Base-by-base conservation (phyloP, 2,329 filamentous ascomycete genomes). In the Sporothrix phasma region DNA sequence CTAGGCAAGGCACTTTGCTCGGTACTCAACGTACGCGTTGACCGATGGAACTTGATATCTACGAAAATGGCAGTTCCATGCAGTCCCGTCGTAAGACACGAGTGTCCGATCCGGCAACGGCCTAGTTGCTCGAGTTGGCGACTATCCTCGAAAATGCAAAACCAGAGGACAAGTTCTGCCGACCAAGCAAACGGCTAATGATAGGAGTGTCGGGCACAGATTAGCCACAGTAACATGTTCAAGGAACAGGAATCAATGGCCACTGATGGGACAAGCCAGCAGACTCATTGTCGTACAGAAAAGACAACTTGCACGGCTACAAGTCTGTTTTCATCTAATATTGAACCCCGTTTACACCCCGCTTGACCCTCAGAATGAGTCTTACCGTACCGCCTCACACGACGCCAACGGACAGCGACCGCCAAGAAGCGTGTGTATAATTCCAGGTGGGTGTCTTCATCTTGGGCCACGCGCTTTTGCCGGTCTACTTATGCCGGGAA, bases 401-500 rank as follows among this genome's bases (percentile, higher is more conserved):
- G 19, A 8, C 19, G 45, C 22, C 17, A 11, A 39, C n/a, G n/a
- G n/a, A 24, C 51, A 56, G 31, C 11, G 13, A 39, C 2, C 51
- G 43, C 59, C 39, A 47, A 46, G 58, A 46, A 10, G 37, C 11
- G 31, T 31, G 3, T n/a, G 3, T 10, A 11, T n/a, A 7, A 19
- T 19, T n/a, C 19, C 29, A 31, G 41, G 60, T 39, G 31, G 46
- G 60, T 62, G 60, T 62, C 39, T 19, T 62, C 60, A 62, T 51
- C 31, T 51, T 31, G 7, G 43, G 37, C 60, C 46, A 47, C 34
- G 15, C 19, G 22, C 26, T 54, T 47, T 45, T 53, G 60, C 22
- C 54, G 46, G 34, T 62, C 51, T 54, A 3, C 13, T n/a, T 45
- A 29, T 62, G 61, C 47, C 47, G 61, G 61, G 61, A 53, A 62